Conservation (phyloP, 2,329 filamentous ascomycete genomes). For the Domatiomyces catenatus region DNA sequence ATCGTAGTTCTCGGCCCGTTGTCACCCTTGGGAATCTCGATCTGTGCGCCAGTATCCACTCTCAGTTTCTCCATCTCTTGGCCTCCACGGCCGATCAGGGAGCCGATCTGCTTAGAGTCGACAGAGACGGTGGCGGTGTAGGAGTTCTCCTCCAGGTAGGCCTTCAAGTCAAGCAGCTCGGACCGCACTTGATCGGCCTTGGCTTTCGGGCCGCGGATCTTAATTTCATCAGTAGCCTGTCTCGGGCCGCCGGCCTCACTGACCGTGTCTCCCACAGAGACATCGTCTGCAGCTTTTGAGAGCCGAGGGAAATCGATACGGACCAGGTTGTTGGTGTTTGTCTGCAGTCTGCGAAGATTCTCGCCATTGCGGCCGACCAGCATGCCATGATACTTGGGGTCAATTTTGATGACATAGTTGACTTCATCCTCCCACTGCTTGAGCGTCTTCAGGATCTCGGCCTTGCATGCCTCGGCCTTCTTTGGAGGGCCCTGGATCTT, state of each 20-base stretch:
- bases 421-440: slow-evolving; percentile 83
- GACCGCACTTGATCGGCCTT: slow-evolving; percentile 85
- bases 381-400: slow-evolving; percentile 85
- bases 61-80: slow-evolving; percentile 82
- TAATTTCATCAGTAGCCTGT: slow-evolving; percentile 75
- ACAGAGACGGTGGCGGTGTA: slow-evolving; percentile 66
- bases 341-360: slow-evolving; percentile 84
- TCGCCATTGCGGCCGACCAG: slow-evolving; percentile 77
- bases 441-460: slow-evolving; percentile 62
- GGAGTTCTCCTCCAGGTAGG: slow-evolving; percentile 82
- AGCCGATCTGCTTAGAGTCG: slow-evolving; percentile 83
- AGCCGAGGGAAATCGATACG: slow-evolving; percentile 84
- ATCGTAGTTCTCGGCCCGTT: slow-evolving; percentile 63
- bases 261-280: slow-evolving; percentile 50
- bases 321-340: slow-evolving; percentile 60
- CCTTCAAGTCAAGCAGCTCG: slow-evolving; percentile 73
- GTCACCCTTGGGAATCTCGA: slow-evolving; percentile 78
- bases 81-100: slow-evolving; percentile 79
- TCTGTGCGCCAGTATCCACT: slow-evolving; percentile 67
- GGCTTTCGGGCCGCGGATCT: slow-evolving; percentile 79
- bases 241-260: slow-evolving; percentile 47
- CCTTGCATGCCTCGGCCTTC: slow-evolving; percentile 75
- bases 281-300: slow-evolving; percentile 46
- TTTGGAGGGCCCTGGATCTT: slow-evolving; percentile 91
- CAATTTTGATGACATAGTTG: slow-evolving; percentile 73